Percentiles rank a stretch among this genome's conserved stretches.
These are phyloP conservation scores for Phyllosticta citribraziliensis DNA, from an alignment of 2,329 filamentous ascomycete genomes.

Conservation along the genomic window DNA sequence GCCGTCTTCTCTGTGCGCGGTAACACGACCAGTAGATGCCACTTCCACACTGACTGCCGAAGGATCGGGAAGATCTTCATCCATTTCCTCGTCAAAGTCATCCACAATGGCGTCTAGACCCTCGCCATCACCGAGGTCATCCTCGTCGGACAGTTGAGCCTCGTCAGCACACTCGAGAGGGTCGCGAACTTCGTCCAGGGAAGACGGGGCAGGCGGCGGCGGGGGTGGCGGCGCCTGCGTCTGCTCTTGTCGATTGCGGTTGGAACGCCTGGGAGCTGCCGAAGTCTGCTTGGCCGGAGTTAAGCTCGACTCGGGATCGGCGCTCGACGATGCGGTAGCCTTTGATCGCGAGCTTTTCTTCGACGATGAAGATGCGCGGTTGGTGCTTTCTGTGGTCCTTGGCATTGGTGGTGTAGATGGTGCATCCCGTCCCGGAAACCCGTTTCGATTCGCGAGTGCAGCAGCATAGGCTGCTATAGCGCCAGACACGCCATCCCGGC, in stretches of 20 bases:
- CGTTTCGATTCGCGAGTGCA: slow-evolving; percentile 50
- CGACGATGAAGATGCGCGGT: slow-evolving; percentile 17
- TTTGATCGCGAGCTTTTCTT: slow-evolving; percentile 25
- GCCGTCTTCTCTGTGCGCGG: slow-evolving; percentile 84
- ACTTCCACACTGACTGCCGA: slow-evolving; percentile 88
- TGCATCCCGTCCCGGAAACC: slow-evolving; percentile 21
- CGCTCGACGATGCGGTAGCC: slow-evolving; percentile 31
- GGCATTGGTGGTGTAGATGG: slow-evolving; percentile 24
- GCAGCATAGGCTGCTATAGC: slow-evolving; percentile 70
- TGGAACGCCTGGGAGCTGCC: slow-evolving; percentile 47
- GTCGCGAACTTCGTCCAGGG: slow-evolving; percentile 28
- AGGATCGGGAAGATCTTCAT: slow-evolving; percentile 66
- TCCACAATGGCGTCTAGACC: slow-evolving; percentile 81
- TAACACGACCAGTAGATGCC: slow-evolving; percentile 75
- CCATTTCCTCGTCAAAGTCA: slow-evolving; percentile 72
- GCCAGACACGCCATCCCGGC: slow-evolving; percentile 52
- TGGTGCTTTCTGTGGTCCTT: slow-evolving; percentile 23
- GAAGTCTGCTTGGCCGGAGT: slow-evolving; percentile 46
- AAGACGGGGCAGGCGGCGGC: slow-evolving; percentile 30
- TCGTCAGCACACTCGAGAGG: slow-evolving; percentile 90
- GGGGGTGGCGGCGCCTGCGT: slow-evolving; percentile 43
- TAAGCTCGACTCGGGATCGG: slow-evolving; percentile 35
- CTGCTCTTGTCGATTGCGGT: slow-evolving; percentile 42
- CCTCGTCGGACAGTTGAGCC: slow-evolving; percentile 66
- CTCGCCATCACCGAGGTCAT: slow-evolving; percentile 53